A percentile compares a stretch with the other conserved stretches of the same genome.
These are phyloP conservation scores for Trichoderma brevicompactum DNA, from an alignment of 2,329 filamentous ascomycete genomes.

Conservation along the genomic window DNA sequence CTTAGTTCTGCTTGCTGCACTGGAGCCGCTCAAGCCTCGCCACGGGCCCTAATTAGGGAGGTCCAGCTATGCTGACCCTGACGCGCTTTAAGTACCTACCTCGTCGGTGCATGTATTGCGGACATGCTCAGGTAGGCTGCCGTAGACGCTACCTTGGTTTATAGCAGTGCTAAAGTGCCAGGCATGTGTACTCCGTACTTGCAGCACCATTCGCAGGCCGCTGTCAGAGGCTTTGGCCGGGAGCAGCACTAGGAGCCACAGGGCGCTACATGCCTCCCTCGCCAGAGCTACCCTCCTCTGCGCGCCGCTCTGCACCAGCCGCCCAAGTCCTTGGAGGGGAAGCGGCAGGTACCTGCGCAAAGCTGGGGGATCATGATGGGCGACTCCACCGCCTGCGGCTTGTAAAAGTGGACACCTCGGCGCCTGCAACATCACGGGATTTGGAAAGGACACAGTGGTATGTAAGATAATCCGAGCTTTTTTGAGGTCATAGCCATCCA, in stretches of 20 bases:
- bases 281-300: constrained; percentile 10
- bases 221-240: background rate
- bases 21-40: background rate
- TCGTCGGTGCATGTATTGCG: constrained; percentile 1
- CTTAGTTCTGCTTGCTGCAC: background rate
- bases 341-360: constrained; percentile 23
- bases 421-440: constrained; percentile 42
- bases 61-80: background rate
- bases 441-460: constrained; percentile 48
- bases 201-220: background rate
- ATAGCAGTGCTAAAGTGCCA: too few species aligned
- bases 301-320: background rate
- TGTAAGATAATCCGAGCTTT: constrained; percentile 34
- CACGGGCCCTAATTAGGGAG: constrained; percentile 21
- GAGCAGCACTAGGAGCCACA: background rate
- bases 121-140: background rate
- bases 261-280: constrained; percentile 18
- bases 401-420: constrained; percentile 37
- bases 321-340: constrained; percentile 17
- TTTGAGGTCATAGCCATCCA: constrained; percentile 39
- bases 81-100: constrained; percentile 6
- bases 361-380: constrained; percentile 15
- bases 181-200: background rate
- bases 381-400: constrained; percentile 17
- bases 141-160: background rate